Evolutionary conservation across 1,284 basidiomycete species (phyloP).

Genomic region (Rhodotorula glutinis): DNA sequence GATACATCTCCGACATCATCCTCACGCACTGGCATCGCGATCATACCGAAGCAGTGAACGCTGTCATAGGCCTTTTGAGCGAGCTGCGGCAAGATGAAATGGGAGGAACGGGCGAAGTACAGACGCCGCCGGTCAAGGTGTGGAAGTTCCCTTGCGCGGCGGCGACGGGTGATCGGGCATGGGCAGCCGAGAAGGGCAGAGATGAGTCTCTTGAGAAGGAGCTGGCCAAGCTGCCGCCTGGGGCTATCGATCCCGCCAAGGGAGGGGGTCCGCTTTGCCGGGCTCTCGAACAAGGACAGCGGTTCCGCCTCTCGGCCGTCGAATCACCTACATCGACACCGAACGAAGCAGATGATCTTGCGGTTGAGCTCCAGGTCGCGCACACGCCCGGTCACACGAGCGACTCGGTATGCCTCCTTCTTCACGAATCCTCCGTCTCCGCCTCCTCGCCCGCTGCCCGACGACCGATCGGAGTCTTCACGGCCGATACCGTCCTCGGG

Average conservation of each 20-base stretch:
- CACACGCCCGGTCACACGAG: constrained; percentile 87
- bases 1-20: constrained; percentile 70
- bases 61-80: constrained; percentile 66
- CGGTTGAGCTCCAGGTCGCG: constrained; percentile 54
- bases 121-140: constrained; percentile 7
- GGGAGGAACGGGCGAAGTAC: background rate
- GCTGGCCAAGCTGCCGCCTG: background rate
- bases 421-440: constrained; percentile 34
- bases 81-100: constrained; percentile 41
- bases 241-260: background rate
- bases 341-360: constrained; percentile 47
- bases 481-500: constrained; percentile 86
- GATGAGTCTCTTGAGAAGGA: constrained; percentile 15
- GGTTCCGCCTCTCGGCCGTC: constrained; percentile 48
- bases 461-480: constrained; percentile 63
- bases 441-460: background rate
- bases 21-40: constrained; percentile 88
- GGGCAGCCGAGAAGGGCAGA: constrained; percentile 1
- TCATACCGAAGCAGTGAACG: constrained; percentile 73
- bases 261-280: constrained; percentile 38
- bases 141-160: constrained; percentile 25
- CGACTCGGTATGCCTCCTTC: constrained; percentile 65
- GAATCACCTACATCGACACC: background rate
- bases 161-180: background rate
- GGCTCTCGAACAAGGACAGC: constrained; percentile 53